phyloP scores from a whole-genome alignment of 108 stramenopile genomes.

The Conticribra weissflogii region DNA sequence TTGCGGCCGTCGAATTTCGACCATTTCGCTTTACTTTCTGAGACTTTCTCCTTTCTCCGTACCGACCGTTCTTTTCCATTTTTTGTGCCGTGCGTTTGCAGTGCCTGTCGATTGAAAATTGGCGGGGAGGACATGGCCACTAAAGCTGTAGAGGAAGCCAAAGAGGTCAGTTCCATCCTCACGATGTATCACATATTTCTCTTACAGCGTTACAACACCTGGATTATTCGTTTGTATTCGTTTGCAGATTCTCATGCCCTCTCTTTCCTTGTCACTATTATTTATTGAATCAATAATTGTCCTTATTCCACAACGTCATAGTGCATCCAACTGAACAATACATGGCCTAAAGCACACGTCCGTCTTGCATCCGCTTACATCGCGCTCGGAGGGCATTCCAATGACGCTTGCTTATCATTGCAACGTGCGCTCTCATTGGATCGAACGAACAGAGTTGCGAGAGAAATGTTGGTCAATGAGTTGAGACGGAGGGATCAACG shows the following conservation, averaged over 20 bases:
- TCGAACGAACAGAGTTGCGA: constrained; percentile 59
- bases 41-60: no score
- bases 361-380: constrained; percentile 81
- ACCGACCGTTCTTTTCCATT: no score
- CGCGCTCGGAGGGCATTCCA: constrained; percentile 72
- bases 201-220: neutral
- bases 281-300: no score
- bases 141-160: constrained; percentile 69
- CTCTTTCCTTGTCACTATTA: no score
- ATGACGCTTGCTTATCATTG: constrained; percentile 82
- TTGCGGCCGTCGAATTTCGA: no score
- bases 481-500: constrained; percentile 51
- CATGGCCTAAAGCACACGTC: constrained; percentile 82
- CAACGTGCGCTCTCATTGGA: constrained; percentile 74
- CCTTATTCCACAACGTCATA: neutral
- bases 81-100: no score
- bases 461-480: constrained; percentile 73
- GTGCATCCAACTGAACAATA: constrained; percentile 42
- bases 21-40: no score
- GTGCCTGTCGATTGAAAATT: constrained; percentile 78
- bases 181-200: constrained; percentile 5
- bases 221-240: neutral
- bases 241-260: neutral
- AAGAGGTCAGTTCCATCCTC: constrained; percentile 43
- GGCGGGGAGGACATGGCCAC: constrained; percentile 59